Conservation (phyloP, 2,329 filamentous ascomycete genomes). For the Proliferodiscus dingleyae region DNA sequence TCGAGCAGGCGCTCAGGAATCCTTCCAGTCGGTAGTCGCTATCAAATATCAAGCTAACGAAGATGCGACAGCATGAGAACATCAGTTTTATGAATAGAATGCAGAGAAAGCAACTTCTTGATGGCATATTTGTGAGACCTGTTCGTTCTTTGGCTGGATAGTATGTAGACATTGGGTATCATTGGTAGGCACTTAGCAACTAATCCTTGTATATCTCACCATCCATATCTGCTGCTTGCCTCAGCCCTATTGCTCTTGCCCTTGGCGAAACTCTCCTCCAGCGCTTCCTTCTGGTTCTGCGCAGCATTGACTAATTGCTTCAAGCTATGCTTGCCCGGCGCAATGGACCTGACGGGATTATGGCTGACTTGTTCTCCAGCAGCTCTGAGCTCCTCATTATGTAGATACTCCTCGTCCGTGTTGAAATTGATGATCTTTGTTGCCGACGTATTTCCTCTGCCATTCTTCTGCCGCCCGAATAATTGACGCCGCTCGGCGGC, state of each 20-base stretch:
- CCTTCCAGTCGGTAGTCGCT: not conserved
- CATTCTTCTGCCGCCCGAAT: constrained; percentile 63
- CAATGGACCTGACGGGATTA: constrained; percentile 77
- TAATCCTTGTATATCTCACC: constrained; percentile 40
- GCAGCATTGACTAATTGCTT: constrained; percentile 83
- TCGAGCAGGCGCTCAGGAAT: not conserved
- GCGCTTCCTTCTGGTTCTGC: constrained; percentile 73
- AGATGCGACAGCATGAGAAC: no score
- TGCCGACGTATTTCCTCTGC: constrained; percentile 36
- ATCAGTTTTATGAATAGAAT: no score
- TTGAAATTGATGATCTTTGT: constrained; percentile 81
- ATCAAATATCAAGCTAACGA: no score
- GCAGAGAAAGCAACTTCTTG: no score
- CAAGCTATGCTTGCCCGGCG: constrained; percentile 84
- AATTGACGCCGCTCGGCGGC: constrained; percentile 74
- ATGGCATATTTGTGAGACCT: no score
- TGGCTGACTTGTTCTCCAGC: constrained; percentile 66
- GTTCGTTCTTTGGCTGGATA: no score
- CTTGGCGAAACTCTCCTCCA: constrained; percentile 87
- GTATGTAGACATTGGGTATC: constrained; percentile 14
- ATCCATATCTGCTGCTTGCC: constrained; percentile 79
- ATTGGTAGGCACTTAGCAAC: constrained; percentile 4
- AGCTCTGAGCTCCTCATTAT: constrained; percentile 73
- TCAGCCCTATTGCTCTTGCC: constrained; percentile 76
- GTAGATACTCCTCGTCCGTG: constrained; percentile 78